These are phyloP conservation scores for Hexamita inflata DNA, from an alignment of 208 protist genomes.

Conservation along the genomic window DNA sequence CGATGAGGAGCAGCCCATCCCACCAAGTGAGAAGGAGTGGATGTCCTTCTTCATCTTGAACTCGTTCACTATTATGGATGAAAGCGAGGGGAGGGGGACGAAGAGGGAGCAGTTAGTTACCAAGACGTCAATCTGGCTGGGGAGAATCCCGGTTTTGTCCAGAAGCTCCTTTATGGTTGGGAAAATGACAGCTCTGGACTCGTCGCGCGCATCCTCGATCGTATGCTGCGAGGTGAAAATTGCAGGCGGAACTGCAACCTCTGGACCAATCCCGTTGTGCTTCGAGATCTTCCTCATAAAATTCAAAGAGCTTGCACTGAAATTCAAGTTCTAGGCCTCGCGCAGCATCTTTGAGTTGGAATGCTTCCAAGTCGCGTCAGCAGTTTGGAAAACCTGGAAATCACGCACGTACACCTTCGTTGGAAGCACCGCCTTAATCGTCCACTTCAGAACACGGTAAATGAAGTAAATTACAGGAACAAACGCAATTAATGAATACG, in stretches of 20 bases:
- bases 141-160: conserved; percentile 33
- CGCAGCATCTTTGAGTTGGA: conserved; percentile 25
- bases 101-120: conserved; percentile 24
- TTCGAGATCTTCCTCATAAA: conserved; percentile 45
- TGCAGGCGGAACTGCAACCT: conserved; percentile 41
- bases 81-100: not conserved
- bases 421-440: not conserved
- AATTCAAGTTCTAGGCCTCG: conserved; percentile 43
- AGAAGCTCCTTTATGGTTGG: conserved; percentile 42
- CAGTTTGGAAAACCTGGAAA: conserved; percentile 46
- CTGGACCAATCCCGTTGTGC: conserved; percentile 42
- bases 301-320: conserved; percentile 36
- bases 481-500: too few relatives aligned
- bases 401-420: conserved; percentile 47
- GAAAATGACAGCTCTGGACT: conserved; percentile 39
- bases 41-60: not conserved
- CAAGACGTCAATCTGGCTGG: not conserved
- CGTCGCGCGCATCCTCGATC: conserved; percentile 40
- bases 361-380: conserved; percentile 8
- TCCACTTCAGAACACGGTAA: too few relatives aligned
- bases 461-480: too few relatives aligned
- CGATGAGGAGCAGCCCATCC: conserved; percentile 15
- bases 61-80: conserved; percentile 25
- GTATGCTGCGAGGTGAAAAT: conserved; percentile 22
- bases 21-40: not conserved